Evolutionary conservation across 2,329 filamentous ascomycete genomes (phyloP).

Genomic region (Penicillium sumatraense): DNA sequence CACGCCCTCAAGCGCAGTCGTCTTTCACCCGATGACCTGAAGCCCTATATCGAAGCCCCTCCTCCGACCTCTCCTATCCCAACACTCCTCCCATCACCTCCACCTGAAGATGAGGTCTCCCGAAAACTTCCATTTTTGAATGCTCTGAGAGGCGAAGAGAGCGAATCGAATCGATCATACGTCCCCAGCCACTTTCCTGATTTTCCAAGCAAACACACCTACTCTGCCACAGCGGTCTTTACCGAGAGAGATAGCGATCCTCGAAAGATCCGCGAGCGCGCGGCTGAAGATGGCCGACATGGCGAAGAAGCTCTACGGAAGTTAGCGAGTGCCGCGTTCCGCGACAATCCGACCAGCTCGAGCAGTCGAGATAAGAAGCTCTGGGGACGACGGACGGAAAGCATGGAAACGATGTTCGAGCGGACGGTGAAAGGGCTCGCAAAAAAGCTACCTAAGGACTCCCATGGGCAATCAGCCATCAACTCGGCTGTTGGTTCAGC

Average conservation of each 20-base stretch:
- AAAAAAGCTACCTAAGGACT: conserved; percentile 43
- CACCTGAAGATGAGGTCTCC: conserved; percentile 43
- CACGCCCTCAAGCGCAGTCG: conserved; percentile 42
- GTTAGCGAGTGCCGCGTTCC: conserved; percentile 56
- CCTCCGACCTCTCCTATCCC: conserved; percentile 26
- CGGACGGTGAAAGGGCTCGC: conserved; percentile 59
- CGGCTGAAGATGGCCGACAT: conserved; percentile 67
- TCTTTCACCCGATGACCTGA: conserved; percentile 39
- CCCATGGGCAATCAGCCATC: conserved; percentile 27
- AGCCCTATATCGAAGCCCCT: conserved; percentile 36
- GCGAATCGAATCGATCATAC: conserved; percentile 55
- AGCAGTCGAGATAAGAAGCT: conserved; percentile 47
- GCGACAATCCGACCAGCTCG: conserved; percentile 46
- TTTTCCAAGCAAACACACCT: conserved; percentile 68
- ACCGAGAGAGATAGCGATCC: conserved; percentile 64
- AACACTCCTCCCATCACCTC: conserved; percentile 44
- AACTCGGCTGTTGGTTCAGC: conserved; percentile 16
- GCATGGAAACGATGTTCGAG: conserved; percentile 58
- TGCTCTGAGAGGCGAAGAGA: conserved; percentile 53
- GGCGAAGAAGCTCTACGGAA: conserved; percentile 69
- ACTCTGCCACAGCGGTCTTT: conserved; percentile 63
- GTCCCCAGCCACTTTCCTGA: conserved; percentile 65
- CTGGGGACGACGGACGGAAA: conserved; percentile 44
- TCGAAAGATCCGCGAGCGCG: conserved; percentile 63
- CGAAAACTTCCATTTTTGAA: conserved; percentile 54